phyloP scores from a whole-genome alignment of 495 filamentous ascomycete genomes.

The Hypoxylon trugodes region DNA sequence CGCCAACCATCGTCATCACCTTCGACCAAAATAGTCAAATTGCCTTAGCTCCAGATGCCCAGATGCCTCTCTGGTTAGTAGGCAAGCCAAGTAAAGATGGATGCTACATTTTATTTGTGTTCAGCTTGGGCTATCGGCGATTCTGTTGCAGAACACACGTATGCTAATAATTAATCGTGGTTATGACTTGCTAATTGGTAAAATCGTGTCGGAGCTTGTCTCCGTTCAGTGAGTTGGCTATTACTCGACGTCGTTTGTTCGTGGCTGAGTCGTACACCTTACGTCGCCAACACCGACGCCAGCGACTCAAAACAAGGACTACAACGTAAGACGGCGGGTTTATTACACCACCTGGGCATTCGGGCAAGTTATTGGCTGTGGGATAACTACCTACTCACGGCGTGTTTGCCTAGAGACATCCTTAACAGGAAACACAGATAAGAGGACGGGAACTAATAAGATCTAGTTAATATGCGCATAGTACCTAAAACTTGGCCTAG shows the following conservation, averaged over 20 bases:
- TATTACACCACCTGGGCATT: neutral
- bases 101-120: neutral
- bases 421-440: no score
- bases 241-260: neutral
- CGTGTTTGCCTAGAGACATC: no score
- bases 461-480: neutral
- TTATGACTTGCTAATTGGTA: no score
- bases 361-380: neutral
- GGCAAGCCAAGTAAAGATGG: no score
- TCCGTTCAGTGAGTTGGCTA: neutral
- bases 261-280: neutral
- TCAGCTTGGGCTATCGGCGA: neutral
- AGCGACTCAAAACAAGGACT: neutral
- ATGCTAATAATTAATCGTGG: no score
- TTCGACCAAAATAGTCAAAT: conserved; percentile 4
- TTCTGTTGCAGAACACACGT: neutral
- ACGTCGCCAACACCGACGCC: neutral
- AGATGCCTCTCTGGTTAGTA: no score
- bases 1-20: conserved; percentile 22
- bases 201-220: neutral
- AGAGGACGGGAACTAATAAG: no score
- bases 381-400: no score
- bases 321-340: conserved; percentile 14
- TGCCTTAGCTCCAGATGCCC: no score
- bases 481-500: neutral